phyloP scores from a whole-genome alignment of 257 asterid species.

The Buddleja alternifolia region DNA sequence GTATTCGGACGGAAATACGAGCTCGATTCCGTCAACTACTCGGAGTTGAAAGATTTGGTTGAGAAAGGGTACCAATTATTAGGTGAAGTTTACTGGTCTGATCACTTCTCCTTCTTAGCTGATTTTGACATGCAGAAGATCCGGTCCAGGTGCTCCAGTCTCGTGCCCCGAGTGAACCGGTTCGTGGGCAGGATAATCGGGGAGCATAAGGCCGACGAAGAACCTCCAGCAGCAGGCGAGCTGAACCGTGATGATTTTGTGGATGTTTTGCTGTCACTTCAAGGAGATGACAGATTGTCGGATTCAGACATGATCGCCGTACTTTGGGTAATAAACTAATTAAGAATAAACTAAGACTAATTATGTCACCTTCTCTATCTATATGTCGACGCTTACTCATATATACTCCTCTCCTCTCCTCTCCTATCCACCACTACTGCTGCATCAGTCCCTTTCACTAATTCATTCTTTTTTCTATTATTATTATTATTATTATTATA shows the following conservation, averaged over 20 bases:
- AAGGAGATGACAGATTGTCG: constrained; percentile 47
- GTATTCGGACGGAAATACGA: constrained; percentile 49
- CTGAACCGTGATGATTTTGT: constrained; percentile 48
- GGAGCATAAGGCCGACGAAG: constrained; percentile 30
- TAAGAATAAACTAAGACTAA: background rate
- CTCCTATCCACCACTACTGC: too few relatives aligned
- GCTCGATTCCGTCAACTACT: constrained; percentile 20
- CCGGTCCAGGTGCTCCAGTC: constrained; percentile 45
- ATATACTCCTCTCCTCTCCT: too few relatives aligned
- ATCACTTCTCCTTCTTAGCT: constrained; percentile 52
- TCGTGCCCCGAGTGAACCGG: constrained; percentile 55
- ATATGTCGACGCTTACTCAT: too few relatives aligned
- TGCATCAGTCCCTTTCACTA: too few relatives aligned
- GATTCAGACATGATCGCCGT: constrained; percentile 66
- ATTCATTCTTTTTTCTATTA: too few relatives aligned
- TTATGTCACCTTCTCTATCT: background rate
- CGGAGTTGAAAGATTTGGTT: constrained; percentile 42
- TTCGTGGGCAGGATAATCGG: constrained; percentile 48
- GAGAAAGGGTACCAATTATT: constrained; percentile 59
- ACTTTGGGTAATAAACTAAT: constrained; percentile 78
- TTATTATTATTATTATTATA: too few relatives aligned
- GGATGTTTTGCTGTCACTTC: constrained; percentile 55
- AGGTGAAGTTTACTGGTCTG: constrained; percentile 60
- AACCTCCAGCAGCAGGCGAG: constrained; percentile 11
- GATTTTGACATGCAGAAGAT: constrained; percentile 56